A percentile compares a stretch with the other conserved stretches of the same genome.
Evolutionary conservation across 371 early-diverging fungal species (phyloP).

Genomic region (Mortierella sp.): DNA sequence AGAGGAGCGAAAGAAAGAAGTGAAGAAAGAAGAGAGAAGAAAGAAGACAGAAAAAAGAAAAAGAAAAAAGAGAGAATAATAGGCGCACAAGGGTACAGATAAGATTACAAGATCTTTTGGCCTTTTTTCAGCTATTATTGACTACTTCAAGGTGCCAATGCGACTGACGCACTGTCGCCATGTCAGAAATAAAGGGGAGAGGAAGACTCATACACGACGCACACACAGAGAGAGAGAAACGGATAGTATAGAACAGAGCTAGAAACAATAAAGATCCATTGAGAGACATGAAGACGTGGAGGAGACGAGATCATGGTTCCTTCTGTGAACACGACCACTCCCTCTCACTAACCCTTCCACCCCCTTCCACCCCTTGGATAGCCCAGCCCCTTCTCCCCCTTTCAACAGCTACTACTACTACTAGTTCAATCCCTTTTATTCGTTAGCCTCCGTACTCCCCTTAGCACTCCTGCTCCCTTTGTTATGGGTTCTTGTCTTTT

Average conservation of each 20-base stretch:
- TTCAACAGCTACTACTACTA: background rate
- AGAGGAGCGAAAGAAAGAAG: background rate
- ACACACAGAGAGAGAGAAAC: background rate
- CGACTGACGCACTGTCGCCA: background rate
- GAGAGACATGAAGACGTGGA: no score
- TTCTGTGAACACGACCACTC: background rate
- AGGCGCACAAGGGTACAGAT: background rate
- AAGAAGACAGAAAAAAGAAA: background rate
- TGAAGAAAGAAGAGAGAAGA: background rate
- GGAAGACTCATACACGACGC: background rate
- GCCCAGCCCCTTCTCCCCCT: background rate
- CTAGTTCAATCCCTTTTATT: no score
- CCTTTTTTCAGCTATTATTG: background rate
- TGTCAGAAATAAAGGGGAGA: background rate
- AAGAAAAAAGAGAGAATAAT: background rate
- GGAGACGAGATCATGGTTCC: background rate
- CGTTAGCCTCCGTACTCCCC: background rate
- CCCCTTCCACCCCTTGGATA: background rate
- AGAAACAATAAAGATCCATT: background rate
- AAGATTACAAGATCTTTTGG: slow-evolving; percentile 2
- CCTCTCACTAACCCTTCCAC: background rate
- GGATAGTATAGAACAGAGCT: background rate
- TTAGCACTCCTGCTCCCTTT: background rate
- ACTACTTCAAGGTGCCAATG: background rate
- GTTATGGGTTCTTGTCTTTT: background rate